A percentile compares a stretch with the other conserved stretches of the same genome.
These are phyloP conservation scores for Solanum ossicruentum DNA, from an alignment of 257 asterid species.

Conservation along the genomic window DNA sequence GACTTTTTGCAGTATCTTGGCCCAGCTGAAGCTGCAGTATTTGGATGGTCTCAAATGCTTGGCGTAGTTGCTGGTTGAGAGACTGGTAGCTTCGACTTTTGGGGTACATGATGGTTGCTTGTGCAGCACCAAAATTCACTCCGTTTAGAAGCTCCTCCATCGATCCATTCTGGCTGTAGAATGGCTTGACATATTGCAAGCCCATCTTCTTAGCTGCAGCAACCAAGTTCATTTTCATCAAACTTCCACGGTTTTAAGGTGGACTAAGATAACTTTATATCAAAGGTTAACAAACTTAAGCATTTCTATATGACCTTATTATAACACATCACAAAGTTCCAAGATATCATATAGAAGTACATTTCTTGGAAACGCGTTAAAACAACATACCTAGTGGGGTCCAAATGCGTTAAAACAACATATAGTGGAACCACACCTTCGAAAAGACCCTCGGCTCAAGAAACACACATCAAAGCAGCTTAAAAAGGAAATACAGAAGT, in stretches of 20 bases:
- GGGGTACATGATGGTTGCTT: slow-evolving; percentile 40
- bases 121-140: slow-evolving; percentile 48
- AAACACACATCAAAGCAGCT: not conserved
- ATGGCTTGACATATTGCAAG: slow-evolving; percentile 32
- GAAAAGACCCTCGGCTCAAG: not conserved
- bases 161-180: slow-evolving; percentile 57
- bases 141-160: slow-evolving; percentile 24
- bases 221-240: not conserved
- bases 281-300: not conserved
- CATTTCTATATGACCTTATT: not conserved
- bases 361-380: not conserved
- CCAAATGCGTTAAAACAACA: not conserved
- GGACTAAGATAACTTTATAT: not conserved
- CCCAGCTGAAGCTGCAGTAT: slow-evolving; percentile 53
- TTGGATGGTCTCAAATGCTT: slow-evolving; percentile 43
- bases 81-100: slow-evolving; percentile 37
- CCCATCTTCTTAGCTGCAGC: slow-evolving; percentile 51
- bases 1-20: slow-evolving; percentile 16
- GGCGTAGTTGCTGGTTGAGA: slow-evolving; percentile 54
- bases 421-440: not conserved
- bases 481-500: not conserved
- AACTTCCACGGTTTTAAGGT: not conserved
- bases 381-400: not conserved
- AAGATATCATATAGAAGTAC: not conserved
- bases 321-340: not conserved